Conservation (phyloP, 768 basidiomycete genomes). For the Sporobolomyces roseus region DNA sequence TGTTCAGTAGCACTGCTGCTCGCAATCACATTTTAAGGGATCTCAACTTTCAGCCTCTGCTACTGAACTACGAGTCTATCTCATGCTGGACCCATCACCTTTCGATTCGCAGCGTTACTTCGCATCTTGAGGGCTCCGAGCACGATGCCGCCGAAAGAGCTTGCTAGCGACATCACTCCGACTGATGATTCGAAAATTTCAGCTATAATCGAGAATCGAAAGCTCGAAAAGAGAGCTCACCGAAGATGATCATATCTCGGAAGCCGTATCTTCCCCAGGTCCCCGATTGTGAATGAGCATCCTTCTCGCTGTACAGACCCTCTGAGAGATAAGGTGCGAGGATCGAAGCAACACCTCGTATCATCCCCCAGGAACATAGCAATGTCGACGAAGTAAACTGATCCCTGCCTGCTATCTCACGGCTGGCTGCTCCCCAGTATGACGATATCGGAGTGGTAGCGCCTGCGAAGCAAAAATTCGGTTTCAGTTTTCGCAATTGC, state of each 20-base stretch:
- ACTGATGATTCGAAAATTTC: too few species aligned
- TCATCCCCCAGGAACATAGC: constrained; percentile 22
- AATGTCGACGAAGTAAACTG: constrained; percentile 5
- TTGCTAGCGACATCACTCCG: constrained; percentile 6
- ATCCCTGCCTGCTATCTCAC: constrained; percentile 10
- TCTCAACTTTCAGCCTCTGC: too few species aligned
- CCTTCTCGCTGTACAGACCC: constrained; percentile 5
- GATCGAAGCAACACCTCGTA: constrained; percentile 19
- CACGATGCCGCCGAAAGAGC: constrained; percentile 9
- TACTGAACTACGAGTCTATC: not conserved
- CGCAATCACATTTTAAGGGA: too few species aligned
- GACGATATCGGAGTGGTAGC: constrained; percentile 11
- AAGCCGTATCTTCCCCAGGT: too few species aligned
- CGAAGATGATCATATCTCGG: constrained; percentile 27
- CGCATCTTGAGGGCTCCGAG: constrained; percentile 2
- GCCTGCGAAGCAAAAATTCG: not conserved
- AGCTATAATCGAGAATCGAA: too few species aligned
- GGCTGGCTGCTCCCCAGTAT: constrained; percentile 15
- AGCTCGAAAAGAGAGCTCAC: too few species aligned
- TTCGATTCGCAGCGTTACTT: not conserved
- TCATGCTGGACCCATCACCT: not conserved
- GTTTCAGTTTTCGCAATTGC: too few species aligned
- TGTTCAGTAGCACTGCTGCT: too few species aligned
- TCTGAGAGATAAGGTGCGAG: constrained; percentile 23
- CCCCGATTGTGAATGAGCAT: not conserved